These are phyloP conservation scores for Kuraishia molischiana DNA, from an alignment of 805 yeast genomes.

Conservation along the genomic window DNA sequence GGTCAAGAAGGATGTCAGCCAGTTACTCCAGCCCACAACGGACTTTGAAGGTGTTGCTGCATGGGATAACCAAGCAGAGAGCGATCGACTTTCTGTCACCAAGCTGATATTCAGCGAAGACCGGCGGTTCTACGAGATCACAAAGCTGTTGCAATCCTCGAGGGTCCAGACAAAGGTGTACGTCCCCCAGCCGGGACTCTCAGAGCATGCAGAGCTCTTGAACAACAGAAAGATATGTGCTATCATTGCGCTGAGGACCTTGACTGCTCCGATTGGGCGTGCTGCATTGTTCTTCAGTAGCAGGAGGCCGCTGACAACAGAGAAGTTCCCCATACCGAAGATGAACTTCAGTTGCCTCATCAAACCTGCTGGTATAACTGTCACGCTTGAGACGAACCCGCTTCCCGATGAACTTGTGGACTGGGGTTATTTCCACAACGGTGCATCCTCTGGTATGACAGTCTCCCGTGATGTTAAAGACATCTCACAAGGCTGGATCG, in stretches of 20 bases:
- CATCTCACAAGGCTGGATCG: constrained; percentile 85
- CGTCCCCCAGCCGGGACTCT: constrained; percentile 24
- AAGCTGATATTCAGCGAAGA: constrained; percentile 68
- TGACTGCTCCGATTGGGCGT: constrained; percentile 70
- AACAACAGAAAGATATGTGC: constrained; percentile 50
- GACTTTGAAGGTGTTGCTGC: constrained; percentile 41
- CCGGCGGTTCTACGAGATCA: constrained; percentile 68
- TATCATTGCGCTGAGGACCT: constrained; percentile 57
- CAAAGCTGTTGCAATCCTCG: constrained; percentile 62
- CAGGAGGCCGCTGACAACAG: constrained; percentile 72
- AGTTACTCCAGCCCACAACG: constrained; percentile 26
- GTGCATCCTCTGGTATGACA: constrained; percentile 78
- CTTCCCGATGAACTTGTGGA: constrained; percentile 39
- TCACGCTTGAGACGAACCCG: constrained; percentile 45
- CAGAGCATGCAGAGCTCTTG: constrained; percentile 47
- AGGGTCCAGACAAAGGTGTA: constrained; percentile 45
- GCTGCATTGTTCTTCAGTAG: constrained; percentile 64
- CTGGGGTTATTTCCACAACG: constrained; percentile 92
- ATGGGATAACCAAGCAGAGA: constrained; percentile 66
- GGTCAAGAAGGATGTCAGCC: constrained; percentile 26
- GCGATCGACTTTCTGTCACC: constrained; percentile 59
- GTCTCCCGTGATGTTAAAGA: constrained; percentile 55
- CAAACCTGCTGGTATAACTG: constrained; percentile 53
- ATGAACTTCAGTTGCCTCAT: constrained; percentile 60
- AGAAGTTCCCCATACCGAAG: constrained; percentile 70